phyloP scores from a whole-genome alignment of 176 grass and related monocot species.

The Cenchrus fungigraminus region DNA sequence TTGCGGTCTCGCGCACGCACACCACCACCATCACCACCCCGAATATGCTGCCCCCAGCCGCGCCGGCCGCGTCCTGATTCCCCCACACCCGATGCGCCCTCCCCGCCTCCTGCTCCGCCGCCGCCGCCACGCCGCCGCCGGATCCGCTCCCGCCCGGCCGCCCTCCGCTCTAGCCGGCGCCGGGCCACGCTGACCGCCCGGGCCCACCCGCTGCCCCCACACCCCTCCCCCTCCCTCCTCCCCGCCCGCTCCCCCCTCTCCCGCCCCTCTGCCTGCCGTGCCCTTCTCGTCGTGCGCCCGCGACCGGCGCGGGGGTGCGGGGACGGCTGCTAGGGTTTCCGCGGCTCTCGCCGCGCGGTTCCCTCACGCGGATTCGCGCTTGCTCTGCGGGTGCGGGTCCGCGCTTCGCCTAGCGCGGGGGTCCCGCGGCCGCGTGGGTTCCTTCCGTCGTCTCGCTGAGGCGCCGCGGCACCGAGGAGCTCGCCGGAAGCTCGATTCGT shows the following conservation, averaged over 20 bases:
- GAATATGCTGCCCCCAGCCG: constrained; percentile 65
- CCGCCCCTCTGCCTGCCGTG: no score
- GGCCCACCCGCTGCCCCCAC: background rate
- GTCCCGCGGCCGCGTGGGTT: background rate
- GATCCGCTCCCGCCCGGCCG: constrained; percentile 35
- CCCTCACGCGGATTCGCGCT: background rate
- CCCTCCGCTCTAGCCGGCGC: background rate
- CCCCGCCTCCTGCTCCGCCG: constrained; percentile 13
- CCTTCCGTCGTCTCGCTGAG: background rate
- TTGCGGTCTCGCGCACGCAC: constrained; percentile 46
- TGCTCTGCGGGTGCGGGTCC: background rate
- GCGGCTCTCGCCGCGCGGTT: background rate
- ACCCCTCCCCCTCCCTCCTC: no score
- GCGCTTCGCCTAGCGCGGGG: constrained; percentile 26
- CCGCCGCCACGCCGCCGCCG: constrained; percentile 41
- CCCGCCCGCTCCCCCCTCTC: no score
- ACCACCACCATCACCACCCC: constrained; percentile 32
- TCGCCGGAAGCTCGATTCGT: constrained; percentile 37
- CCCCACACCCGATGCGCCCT: constrained; percentile 3
- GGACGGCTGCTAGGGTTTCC: constrained; percentile 51
- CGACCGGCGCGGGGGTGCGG: background rate
- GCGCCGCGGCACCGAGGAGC: constrained; percentile 12
- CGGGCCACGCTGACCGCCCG: constrained; percentile 26
- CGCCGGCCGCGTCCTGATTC: constrained; percentile 64
- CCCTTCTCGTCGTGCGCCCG: background rate